These are phyloP conservation scores for Leptodermis oblonga DNA, from an alignment of 257 asterid species.

Conservation along the genomic window DNA sequence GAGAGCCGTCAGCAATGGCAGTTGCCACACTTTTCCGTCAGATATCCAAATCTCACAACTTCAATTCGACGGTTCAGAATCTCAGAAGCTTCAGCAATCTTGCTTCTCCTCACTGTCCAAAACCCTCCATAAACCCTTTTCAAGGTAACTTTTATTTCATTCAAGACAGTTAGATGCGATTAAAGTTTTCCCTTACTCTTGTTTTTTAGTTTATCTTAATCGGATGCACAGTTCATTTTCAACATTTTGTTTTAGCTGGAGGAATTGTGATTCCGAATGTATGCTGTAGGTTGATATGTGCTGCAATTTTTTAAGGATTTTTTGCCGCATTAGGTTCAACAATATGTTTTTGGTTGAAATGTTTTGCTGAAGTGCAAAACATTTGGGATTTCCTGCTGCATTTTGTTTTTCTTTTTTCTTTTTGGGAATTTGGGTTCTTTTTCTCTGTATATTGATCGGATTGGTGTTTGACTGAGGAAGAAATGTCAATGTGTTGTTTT, in stretches of 20 bases:
- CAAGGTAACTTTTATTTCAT: conserved; percentile 35
- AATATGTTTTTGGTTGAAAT: not conserved
- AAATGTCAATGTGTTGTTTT: not conserved
- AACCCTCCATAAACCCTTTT: conserved; percentile 22
- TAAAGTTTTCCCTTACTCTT: not conserved
- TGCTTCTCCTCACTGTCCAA: conserved; percentile 24
- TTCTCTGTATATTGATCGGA: not conserved
- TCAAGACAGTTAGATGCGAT: not conserved
- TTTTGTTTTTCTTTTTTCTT: not conserved
- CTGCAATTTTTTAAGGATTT: not conserved
- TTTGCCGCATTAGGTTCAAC: not conserved
- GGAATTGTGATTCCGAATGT: not conserved
- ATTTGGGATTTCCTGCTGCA: not conserved
- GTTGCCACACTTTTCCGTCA: conserved; percentile 37
- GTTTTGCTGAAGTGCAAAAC: not conserved
- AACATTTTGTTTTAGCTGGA: not conserved
- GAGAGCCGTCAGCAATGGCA: conserved; percentile 7
- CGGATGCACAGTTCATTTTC: not conserved
- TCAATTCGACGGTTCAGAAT: conserved; percentile 4
- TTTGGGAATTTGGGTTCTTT: not conserved
- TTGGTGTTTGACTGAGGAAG: not conserved
- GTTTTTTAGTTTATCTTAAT: not conserved
- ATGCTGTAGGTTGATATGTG: not conserved
- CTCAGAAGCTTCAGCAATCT: conserved; percentile 19
- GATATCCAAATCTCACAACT: conserved; percentile 28